A percentile compares a stretch with the other conserved stretches of the same genome.
phyloP scores from a whole-genome alignment of 306 rosid species.

The Myrica gale region DNA sequence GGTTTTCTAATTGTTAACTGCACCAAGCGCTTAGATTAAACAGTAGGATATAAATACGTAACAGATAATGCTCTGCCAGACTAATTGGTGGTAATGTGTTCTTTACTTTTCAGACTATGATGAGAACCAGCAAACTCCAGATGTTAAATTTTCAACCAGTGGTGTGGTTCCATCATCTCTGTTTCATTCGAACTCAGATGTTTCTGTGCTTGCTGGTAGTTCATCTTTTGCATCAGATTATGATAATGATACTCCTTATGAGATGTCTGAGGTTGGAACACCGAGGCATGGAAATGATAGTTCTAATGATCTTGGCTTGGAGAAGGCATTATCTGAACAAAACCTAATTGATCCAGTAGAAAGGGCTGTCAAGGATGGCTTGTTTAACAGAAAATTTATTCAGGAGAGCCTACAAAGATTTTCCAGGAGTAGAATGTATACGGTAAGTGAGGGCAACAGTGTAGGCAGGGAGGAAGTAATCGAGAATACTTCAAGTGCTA shows the following conservation, averaged over 20 bases:
- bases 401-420: slow-evolving; percentile 27
- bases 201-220: slow-evolving; percentile 38
- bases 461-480: slow-evolving; percentile 27
- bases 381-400: slow-evolving; percentile 36
- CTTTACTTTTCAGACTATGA: slow-evolving; percentile 51
- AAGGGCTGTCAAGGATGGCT: slow-evolving; percentile 28
- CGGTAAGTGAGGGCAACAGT: slow-evolving; percentile 13
- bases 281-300: slow-evolving; percentile 43
- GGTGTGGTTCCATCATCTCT: slow-evolving; percentile 36
- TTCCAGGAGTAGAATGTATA: slow-evolving; percentile 25
- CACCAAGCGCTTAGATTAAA: slow-evolving; percentile 10
- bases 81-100: not conserved
- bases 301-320: slow-evolving; percentile 39
- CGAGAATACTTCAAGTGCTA: slow-evolving; percentile 32
- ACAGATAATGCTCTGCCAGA: slow-evolving; percentile 11
- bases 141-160: slow-evolving; percentile 41
- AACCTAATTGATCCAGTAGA: slow-evolving; percentile 34
- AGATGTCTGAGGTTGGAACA: slow-evolving; percentile 59
- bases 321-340: slow-evolving; percentile 36
- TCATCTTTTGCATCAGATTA: slow-evolving; percentile 53
- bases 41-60: not conserved
- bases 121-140: slow-evolving; percentile 41
- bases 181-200: slow-evolving; percentile 44
- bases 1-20: slow-evolving; percentile 10
- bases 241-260: slow-evolving; percentile 51